These are phyloP conservation scores for Microbotryum intermedium DNA, from an alignment of 1,284 basidiomycete genomes.

Conservation along the genomic window DNA sequence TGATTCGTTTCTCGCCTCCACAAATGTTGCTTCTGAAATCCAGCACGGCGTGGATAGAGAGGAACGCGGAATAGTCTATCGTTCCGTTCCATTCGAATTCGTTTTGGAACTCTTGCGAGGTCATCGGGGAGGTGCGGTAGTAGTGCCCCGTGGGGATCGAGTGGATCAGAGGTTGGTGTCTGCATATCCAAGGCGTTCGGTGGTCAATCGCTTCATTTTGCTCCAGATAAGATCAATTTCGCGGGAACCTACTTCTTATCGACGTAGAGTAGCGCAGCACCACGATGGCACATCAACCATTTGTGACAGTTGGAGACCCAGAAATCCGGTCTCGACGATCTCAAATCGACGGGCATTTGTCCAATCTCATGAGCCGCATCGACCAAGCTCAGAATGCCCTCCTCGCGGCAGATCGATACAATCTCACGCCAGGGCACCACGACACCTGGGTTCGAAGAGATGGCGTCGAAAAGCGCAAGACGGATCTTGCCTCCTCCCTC, in stretches of 20 bases:
- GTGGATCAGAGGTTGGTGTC: slow-evolving; percentile 28
- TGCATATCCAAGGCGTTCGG: not conserved
- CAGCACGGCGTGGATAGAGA: slow-evolving; percentile 17
- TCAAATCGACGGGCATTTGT: slow-evolving; percentile 35
- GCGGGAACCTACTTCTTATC: slow-evolving; percentile 10
- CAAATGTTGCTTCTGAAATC: slow-evolving; percentile 25
- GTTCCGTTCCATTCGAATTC: slow-evolving; percentile 20
- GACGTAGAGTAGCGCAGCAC: slow-evolving; percentile 37
- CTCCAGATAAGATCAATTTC: not conserved
- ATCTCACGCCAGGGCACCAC: slow-evolving; percentile 37
- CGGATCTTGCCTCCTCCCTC: slow-evolving; percentile 29
- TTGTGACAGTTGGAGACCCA: slow-evolving; percentile 36
- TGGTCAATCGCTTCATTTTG: slow-evolving; percentile 8
- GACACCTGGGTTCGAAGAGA: slow-evolving; percentile 37
- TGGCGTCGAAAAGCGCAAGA: slow-evolving; percentile 37
- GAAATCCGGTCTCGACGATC: slow-evolving; percentile 35
- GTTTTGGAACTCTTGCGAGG: not conserved
- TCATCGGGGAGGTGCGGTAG: slow-evolving; percentile 1
- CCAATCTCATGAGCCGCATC: slow-evolving; percentile 40
- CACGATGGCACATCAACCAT: slow-evolving; percentile 35
- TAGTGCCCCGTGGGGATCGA: slow-evolving; percentile 15
- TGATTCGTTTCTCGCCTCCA: slow-evolving; percentile 32
- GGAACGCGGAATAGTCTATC: slow-evolving; percentile 12
- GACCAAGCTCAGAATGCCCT: slow-evolving; percentile 34
- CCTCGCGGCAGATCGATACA: slow-evolving; percentile 29